Conservation (phyloP, 2,329 filamentous ascomycete species). For the Hysterium pulicare region DNA sequence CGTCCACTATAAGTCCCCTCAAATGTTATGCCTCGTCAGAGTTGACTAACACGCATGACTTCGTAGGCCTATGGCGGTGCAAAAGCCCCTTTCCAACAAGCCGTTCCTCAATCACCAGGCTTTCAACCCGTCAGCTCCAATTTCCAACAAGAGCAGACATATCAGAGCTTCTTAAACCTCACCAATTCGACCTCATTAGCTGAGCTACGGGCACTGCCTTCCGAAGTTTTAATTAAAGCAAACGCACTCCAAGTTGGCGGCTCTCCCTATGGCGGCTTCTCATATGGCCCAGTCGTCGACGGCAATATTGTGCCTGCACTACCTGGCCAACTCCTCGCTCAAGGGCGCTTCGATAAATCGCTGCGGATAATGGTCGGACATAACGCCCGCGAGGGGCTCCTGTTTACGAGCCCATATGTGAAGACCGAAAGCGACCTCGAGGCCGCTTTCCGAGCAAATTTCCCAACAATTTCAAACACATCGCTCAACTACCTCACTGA, state of each 20-base stretch:
- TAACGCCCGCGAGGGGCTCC: constrained; percentile 45
- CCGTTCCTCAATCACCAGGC: constrained; percentile 39
- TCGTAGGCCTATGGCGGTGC: constrained; percentile 32
- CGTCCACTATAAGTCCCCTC: background rate
- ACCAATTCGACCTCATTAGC: constrained; percentile 32
- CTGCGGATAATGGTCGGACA: constrained; percentile 39
- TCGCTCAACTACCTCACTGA: constrained; percentile 42
- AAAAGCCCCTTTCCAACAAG: constrained; percentile 36
- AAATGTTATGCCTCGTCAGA: too few relatives aligned
- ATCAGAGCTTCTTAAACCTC: constrained; percentile 26
- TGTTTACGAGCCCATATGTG: constrained; percentile 42
- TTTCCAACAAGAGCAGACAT: constrained; percentile 26
- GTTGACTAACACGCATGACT: background rate
- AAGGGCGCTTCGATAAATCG: constrained; percentile 35
- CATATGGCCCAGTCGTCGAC: constrained; percentile 34
- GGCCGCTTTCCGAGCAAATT: constrained; percentile 18
- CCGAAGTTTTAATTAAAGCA: constrained; percentile 31
- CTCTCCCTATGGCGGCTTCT: constrained; percentile 30
- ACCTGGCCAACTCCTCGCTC: constrained; percentile 33
- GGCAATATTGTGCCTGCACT: constrained; percentile 30
- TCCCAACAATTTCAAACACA: constrained; percentile 28
- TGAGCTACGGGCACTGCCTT: constrained; percentile 29
- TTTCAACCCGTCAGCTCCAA: constrained; percentile 31
- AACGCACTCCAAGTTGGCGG: constrained; percentile 33
- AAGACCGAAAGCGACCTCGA: constrained; percentile 28